These are phyloP conservation scores for Rhodamnia argentea DNA, from an alignment of 345 rosid genomes.

Conservation along the genomic window DNA sequence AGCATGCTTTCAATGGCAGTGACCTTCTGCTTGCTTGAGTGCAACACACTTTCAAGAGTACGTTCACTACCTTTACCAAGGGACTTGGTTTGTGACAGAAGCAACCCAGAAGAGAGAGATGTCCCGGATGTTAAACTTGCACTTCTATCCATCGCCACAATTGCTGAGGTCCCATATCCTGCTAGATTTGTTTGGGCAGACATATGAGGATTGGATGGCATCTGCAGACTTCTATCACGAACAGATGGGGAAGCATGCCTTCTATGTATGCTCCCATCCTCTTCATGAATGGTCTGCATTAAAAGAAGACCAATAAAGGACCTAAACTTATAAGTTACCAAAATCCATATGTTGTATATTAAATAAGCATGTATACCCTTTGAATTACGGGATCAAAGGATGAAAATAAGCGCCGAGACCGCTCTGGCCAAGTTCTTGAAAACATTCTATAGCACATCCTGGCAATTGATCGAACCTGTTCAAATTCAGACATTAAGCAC, in stretches of 20 bases:
- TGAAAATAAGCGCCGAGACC: constrained; percentile 86
- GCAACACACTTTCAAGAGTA: constrained; percentile 91
- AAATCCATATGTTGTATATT: not conserved
- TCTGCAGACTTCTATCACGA: constrained; percentile 73
- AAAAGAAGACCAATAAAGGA: not conserved
- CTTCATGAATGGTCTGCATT: constrained; percentile 77
- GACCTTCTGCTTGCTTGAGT: constrained; percentile 97
- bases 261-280: constrained; percentile 92
- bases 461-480: constrained; percentile 91
- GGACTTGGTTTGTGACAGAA: constrained; percentile 63
- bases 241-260: constrained; percentile 94
- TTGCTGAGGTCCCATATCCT: constrained; percentile 95
- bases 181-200: constrained; percentile 44
- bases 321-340: not conserved
- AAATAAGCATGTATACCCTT: constrained; percentile 46
- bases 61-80: constrained; percentile 70
- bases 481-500: constrained; percentile 7
- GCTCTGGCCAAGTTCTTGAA: constrained; percentile 98
- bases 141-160: constrained; percentile 92
- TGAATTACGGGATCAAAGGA: constrained; percentile 96
- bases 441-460: constrained; percentile 98
- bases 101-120: constrained; percentile 71
- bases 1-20: constrained; percentile 99
- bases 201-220: constrained; percentile 43
- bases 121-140: constrained; percentile 61